These are phyloP conservation scores for Paecilomyces dactylethromorphus DNA, from an alignment of 2,329 filamentous ascomycete species.

Conservation along the genomic window DNA sequence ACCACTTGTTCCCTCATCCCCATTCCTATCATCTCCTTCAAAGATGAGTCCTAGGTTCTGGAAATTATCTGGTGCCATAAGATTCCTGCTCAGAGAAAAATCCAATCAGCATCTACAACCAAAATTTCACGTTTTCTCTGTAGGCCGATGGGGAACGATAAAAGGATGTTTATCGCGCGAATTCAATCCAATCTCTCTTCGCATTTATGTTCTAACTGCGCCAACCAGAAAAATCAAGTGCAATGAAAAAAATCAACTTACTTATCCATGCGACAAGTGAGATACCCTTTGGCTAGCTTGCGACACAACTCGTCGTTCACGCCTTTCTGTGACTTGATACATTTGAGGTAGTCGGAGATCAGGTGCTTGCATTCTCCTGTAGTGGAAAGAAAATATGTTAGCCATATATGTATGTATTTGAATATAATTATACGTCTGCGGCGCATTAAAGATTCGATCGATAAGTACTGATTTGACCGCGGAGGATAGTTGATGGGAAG, in stretches of 20 bases:
- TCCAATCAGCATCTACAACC: neutral
- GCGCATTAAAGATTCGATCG: neutral
- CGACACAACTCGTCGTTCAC: slow-evolving; percentile 84
- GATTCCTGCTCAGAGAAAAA: slow-evolving; percentile 54
- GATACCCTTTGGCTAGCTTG: slow-evolving; percentile 76
- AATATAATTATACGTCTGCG: neutral
- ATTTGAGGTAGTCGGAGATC: slow-evolving; percentile 78
- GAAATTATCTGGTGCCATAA: slow-evolving; percentile 95
- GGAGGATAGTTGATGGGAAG: neutral
- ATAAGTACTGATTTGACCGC: neutral
- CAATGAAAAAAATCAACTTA: slow-evolving; percentile 32
- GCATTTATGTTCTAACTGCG: neutral
- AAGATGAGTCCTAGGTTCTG: slow-evolving; percentile 79
- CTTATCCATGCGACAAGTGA: slow-evolving; percentile 92
- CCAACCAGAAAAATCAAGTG: neutral
- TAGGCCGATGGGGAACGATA: neutral
- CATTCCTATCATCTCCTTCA: slow-evolving; percentile 25
- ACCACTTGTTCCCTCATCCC: neutral
- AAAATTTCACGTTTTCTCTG: neutral
- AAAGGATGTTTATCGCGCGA: neutral
- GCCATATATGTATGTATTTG: neutral
- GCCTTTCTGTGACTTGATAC: slow-evolving; percentile 76
- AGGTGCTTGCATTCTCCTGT: slow-evolving; percentile 86
- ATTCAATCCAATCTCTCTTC: neutral
- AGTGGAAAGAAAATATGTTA: slow-evolving; percentile 1